These are phyloP conservation scores for Fusarium sp. DNA, from an alignment of 2,329 filamentous ascomycete genomes.

Conservation along the genomic window DNA sequence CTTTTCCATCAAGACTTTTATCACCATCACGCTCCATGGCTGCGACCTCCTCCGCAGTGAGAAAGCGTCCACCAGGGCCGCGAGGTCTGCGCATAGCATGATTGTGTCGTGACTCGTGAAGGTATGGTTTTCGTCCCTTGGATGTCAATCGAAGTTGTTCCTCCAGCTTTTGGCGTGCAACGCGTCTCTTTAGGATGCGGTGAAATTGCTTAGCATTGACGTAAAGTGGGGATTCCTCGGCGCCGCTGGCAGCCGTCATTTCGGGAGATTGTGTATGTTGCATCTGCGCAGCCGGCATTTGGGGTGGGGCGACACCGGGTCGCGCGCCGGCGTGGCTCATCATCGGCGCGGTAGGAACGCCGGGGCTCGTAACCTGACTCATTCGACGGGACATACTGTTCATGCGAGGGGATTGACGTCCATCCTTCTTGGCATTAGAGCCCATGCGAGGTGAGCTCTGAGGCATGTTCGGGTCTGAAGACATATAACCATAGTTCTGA, in stretches of 20 bases:
- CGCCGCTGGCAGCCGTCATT: constrained; percentile 74
- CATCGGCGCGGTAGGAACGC: constrained; percentile 79
- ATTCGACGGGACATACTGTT: constrained; percentile 75
- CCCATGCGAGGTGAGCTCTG: constrained; percentile 83
- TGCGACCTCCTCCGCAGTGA: constrained; percentile 96
- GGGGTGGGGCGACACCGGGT: constrained; percentile 67
- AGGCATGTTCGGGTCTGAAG: constrained; percentile 75
- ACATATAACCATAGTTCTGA: constrained; percentile 79
- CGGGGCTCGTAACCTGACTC: constrained; percentile 82
- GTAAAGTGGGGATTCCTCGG: constrained; percentile 94
- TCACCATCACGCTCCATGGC: constrained; percentile 79
- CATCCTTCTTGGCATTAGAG: constrained; percentile 78
- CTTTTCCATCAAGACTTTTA: constrained; percentile 58
- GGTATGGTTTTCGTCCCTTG: constrained; percentile 95
- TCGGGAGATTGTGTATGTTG: constrained; percentile 83
- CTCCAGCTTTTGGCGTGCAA: constrained; percentile 92
- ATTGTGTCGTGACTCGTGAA: constrained; percentile 97
- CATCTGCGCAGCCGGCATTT: constrained; percentile 74
- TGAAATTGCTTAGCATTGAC: constrained; percentile 99
- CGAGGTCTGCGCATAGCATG: constrained; percentile 97
- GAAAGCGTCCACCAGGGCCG: constrained; percentile 92
- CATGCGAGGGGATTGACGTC: constrained; percentile 83
- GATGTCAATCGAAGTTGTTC: constrained; percentile 92
- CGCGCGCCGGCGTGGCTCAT: constrained; percentile 75
- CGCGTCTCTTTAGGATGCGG: constrained; percentile 92